These are phyloP conservation scores for Phytopythium sindhum DNA, from an alignment of 352 stramenopile species.

Conservation along the genomic window DNA sequence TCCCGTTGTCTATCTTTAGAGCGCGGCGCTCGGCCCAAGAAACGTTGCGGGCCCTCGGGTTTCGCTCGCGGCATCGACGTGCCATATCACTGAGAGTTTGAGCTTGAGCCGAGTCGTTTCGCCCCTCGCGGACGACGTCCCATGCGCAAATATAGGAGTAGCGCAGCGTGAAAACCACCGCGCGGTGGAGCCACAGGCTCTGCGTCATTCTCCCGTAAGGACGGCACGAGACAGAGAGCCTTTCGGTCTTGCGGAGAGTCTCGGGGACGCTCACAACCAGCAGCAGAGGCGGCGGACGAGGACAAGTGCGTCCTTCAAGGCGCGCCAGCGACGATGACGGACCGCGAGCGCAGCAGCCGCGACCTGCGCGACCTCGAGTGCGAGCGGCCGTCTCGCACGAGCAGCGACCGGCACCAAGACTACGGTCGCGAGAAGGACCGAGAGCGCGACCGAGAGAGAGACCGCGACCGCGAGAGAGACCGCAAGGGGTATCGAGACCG, in stretches of 20 bases:
- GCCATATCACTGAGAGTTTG: not conserved
- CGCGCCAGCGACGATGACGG: not conserved
- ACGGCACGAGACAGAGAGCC: not conserved
- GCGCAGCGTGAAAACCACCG: not conserved
- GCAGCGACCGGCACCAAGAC: not conserved
- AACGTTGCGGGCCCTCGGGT: not conserved
- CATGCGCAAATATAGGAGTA: not conserved
- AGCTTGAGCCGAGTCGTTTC: not conserved
- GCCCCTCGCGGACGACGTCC: not conserved
- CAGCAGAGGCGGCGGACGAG: too few relatives aligned
- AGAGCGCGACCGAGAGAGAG: not conserved
- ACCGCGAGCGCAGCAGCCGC: slow-evolving; percentile 19
- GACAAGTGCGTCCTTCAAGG: too few relatives aligned
- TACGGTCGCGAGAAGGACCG: not conserved
- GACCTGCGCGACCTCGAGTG: not conserved
- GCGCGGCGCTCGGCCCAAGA: not conserved
- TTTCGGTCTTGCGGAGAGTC: not conserved
- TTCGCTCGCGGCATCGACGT: not conserved
- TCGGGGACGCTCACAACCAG: too few relatives aligned
- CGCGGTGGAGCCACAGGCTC: not conserved
- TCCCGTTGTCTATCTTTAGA: not conserved
- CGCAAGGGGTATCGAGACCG: not conserved
- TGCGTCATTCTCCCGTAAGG: not conserved
- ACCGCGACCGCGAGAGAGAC: not conserved
- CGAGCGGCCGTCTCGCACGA: not conserved